Evolutionary conservation across 805 yeast species (phyloP).

Genomic region (Candida palmyrensis): DNA sequence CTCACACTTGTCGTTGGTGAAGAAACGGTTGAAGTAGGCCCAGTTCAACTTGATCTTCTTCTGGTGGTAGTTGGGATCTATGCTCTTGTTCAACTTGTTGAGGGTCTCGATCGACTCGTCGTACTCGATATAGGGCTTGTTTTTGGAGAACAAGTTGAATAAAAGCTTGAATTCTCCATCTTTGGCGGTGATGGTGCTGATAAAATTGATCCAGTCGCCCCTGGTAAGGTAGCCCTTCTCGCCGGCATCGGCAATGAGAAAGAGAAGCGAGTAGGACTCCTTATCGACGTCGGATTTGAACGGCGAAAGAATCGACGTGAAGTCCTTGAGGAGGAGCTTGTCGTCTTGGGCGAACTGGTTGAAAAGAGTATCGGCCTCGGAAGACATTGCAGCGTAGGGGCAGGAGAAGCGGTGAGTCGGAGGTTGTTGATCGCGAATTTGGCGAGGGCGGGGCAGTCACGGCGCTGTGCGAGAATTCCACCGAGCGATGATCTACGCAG

Average conservation of each 20-base stretch:
- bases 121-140: slow-evolving; percentile 18
- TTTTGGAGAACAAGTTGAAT: slow-evolving; percentile 17
- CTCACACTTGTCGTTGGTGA: too few relatives aligned
- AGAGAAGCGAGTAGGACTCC: slow-evolving; percentile 49
- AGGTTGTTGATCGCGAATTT: too few relatives aligned
- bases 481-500: too few relatives aligned
- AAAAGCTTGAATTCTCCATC: slow-evolving; percentile 28
- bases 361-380: slow-evolving; percentile 29
- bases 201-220: slow-evolving; percentile 71
- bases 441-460: too few relatives aligned
- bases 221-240: slow-evolving; percentile 63
- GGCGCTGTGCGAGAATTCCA: too few relatives aligned
- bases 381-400: too few relatives aligned
- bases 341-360: slow-evolving; percentile 31
- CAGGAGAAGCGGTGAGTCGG: too few relatives aligned
- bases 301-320: slow-evolving; percentile 35
- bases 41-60: slow-evolving; percentile 38
- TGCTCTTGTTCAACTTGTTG: slow-evolving; percentile 33
- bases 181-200: slow-evolving; percentile 37
- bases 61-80: slow-evolving; percentile 37
- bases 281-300: slow-evolving; percentile 36
- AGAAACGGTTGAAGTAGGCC: slow-evolving; percentile 36
- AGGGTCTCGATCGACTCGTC: slow-evolving; percentile 30
- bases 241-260: slow-evolving; percentile 71
- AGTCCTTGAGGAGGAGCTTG: slow-evolving; percentile 29